These are phyloP conservation scores for Podospora didyma DNA, from an alignment of 495 filamentous ascomycete genomes.

Conservation along the genomic window DNA sequence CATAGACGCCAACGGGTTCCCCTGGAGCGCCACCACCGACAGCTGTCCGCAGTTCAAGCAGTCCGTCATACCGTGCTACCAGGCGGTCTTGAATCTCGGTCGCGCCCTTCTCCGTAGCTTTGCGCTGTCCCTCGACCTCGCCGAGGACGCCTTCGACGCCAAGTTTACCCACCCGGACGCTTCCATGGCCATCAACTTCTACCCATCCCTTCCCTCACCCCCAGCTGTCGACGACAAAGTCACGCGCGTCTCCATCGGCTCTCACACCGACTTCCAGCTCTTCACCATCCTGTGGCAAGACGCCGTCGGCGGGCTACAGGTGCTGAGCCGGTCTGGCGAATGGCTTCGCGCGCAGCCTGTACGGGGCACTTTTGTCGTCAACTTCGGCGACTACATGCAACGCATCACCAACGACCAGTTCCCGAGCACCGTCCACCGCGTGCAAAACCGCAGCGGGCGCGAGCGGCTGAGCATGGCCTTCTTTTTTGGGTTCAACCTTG, in stretches of 20 bases:
- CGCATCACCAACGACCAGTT: conserved; percentile 59
- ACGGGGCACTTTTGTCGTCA: conserved; percentile 60
- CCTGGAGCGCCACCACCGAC: conserved; percentile 42
- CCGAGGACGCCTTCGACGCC: conserved; percentile 46
- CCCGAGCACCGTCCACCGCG: conserved; percentile 59
- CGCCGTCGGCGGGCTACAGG: conserved; percentile 50
- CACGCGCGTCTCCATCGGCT: conserved; percentile 41
- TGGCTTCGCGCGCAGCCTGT: conserved; percentile 56
- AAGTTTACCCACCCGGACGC: conserved; percentile 44
- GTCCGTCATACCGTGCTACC: conserved; percentile 41
- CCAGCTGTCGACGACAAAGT: not conserved
- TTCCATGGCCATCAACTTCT: conserved; percentile 28
- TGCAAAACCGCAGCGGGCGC: conserved; percentile 42
- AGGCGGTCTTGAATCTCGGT: conserved; percentile 41
- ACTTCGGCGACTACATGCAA: conserved; percentile 64
- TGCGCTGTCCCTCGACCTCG: conserved; percentile 44
- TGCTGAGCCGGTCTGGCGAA: conserved; percentile 45
- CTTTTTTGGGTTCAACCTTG: conserved; percentile 50
- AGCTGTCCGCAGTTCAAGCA: conserved; percentile 36
- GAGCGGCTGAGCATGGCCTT: conserved; percentile 57
- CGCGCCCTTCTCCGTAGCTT: conserved; percentile 45
- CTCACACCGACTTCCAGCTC: conserved; percentile 60
- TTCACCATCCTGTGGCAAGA: conserved; percentile 59
- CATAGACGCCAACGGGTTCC: conserved; percentile 42
- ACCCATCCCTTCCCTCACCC: conserved; percentile 15